A percentile compares a stretch with the other conserved stretches of the same genome.
Conservation (phyloP, 2,329 filamentous ascomycete genomes). For the Sporothrix inflata region DNA sequence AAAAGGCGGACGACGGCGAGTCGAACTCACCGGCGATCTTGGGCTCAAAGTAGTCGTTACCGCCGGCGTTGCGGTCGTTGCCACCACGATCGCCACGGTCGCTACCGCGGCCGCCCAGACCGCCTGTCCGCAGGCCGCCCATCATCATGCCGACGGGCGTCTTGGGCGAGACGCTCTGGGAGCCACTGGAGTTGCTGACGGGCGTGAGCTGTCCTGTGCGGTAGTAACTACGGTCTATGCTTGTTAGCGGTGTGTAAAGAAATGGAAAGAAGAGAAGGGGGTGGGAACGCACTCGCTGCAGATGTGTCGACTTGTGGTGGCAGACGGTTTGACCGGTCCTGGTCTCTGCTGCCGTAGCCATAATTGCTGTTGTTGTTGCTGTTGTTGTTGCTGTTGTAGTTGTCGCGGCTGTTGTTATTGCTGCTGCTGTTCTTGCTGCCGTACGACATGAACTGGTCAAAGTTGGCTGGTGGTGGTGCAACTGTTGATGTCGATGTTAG, state of each 20-base stretch:
- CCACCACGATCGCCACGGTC: background rate
- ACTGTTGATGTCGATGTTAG: conserved; percentile 1
- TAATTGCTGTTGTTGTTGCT: conserved; percentile 1
- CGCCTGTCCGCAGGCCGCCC: conserved; percentile 33
- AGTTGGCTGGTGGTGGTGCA: conserved; percentile 31
- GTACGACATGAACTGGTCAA: conserved; percentile 46
- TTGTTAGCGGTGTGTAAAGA: conserved; percentile 40
- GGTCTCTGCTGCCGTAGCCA: conserved; percentile 34
- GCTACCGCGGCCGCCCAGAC: background rate
- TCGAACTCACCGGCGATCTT: conserved; percentile 50
- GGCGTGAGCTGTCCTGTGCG: conserved; percentile 65
- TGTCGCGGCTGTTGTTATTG: conserved; percentile 43
- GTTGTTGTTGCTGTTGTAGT: conserved; percentile 40
- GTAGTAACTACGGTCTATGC: conserved; percentile 57
- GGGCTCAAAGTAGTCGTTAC: conserved; percentile 51
- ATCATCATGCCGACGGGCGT: conserved; percentile 51
- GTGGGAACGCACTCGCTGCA: conserved; percentile 57
- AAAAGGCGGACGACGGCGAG: conserved; percentile 43
- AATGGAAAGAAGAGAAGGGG: conserved; percentile 19
- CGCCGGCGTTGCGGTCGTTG: conserved; percentile 45
- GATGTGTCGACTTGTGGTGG: conserved; percentile 60
- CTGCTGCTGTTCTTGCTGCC: conserved; percentile 39
- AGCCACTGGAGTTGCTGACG: conserved; percentile 62
- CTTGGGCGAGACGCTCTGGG: conserved; percentile 65
- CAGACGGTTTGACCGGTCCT: conserved; percentile 50